A percentile compares a stretch with the other conserved stretches of the same genome.
These are phyloP conservation scores for Colletotrichum costaricense DNA, from an alignment of 2,329 filamentous ascomycete genomes.

Conservation along the genomic window DNA sequence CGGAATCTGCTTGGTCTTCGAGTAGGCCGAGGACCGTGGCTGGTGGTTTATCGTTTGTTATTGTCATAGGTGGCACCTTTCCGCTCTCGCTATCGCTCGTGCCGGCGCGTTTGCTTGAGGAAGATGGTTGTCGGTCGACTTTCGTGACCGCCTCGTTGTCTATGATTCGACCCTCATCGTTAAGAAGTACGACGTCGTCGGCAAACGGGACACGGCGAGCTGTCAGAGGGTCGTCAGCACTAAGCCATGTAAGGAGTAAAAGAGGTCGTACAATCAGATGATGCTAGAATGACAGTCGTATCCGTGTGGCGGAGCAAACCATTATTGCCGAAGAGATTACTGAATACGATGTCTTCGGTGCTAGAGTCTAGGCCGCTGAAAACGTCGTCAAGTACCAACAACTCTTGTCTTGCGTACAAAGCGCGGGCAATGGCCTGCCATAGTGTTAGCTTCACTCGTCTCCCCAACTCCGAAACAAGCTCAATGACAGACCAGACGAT, in stretches of 20 bases:
- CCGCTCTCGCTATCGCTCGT: not conserved
- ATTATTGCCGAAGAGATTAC: slow-evolving; percentile 39
- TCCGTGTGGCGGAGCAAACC: slow-evolving; percentile 39
- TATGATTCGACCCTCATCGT: slow-evolving; percentile 7
- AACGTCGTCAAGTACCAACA: slow-evolving; percentile 45
- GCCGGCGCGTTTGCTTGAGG: no score
- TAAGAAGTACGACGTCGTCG: slow-evolving; percentile 15
- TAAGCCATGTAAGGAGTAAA: rapidly evolving
- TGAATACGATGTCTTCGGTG: slow-evolving; percentile 40
- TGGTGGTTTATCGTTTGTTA: not conserved
- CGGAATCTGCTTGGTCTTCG: slow-evolving; percentile 25
- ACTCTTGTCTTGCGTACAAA: slow-evolving; percentile 41
- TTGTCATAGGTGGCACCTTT: not conserved
- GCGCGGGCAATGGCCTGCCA: slow-evolving; percentile 43
- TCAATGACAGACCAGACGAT: slow-evolving; percentile 39
- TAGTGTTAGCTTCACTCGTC: not conserved
- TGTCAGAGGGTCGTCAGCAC: not conserved
- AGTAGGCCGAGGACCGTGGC: not conserved
- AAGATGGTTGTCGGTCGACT: not conserved
- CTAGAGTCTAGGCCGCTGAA: slow-evolving; percentile 46
- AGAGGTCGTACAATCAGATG: slow-evolving; percentile 25
- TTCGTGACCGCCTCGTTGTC: not conserved
- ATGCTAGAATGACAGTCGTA: slow-evolving; percentile 37
- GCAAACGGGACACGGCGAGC: slow-evolving; percentile 36
- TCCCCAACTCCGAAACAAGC: no score